phyloP scores from a whole-genome alignment of 2,329 filamentous ascomycete species.

The Sporothrix mexicana region DNA sequence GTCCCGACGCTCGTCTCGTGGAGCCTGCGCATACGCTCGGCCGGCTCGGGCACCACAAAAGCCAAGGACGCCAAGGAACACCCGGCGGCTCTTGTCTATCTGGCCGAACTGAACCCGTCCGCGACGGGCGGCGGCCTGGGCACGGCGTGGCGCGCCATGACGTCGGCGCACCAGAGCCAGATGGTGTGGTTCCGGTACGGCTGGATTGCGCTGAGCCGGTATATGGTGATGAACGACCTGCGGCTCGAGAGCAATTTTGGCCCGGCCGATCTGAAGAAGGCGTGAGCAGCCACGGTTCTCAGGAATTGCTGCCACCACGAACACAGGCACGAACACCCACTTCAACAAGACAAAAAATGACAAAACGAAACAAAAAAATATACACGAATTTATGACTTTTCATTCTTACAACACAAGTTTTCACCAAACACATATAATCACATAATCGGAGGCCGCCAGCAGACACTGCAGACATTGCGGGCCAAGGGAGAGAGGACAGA shows the following conservation, averaged over 20 bases:
- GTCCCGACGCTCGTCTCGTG: conserved; percentile 70
- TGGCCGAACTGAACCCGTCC: conserved; percentile 61
- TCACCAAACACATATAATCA: not conserved
- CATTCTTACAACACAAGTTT: not conserved
- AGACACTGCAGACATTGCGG: not conserved
- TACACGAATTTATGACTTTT: conserved; percentile 22
- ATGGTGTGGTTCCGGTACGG: conserved; percentile 99
- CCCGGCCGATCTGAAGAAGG: conserved; percentile 27
- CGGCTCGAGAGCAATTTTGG: conserved; percentile 54
- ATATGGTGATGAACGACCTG: conserved; percentile 95
- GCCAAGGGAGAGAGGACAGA: not conserved
- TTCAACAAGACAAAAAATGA: not conserved
- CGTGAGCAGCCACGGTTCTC: not conserved
- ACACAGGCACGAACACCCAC: not conserved
- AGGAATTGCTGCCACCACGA: not conserved
- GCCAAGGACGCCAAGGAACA: conserved; percentile 48
- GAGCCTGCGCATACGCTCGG: conserved; percentile 48
- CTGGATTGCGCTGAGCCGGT: conserved; percentile 88
- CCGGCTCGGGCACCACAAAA: conserved; percentile 39
- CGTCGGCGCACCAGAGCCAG: conserved; percentile 86
- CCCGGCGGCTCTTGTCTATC: conserved; percentile 68
- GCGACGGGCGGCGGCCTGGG: conserved; percentile 53
- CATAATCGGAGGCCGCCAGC: not conserved
- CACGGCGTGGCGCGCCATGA: conserved; percentile 84
- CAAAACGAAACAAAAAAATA: not conserved